Base-by-base conservation (phyloP, 805 yeast species). In the Grigorovia yakushimaensis region DNA sequence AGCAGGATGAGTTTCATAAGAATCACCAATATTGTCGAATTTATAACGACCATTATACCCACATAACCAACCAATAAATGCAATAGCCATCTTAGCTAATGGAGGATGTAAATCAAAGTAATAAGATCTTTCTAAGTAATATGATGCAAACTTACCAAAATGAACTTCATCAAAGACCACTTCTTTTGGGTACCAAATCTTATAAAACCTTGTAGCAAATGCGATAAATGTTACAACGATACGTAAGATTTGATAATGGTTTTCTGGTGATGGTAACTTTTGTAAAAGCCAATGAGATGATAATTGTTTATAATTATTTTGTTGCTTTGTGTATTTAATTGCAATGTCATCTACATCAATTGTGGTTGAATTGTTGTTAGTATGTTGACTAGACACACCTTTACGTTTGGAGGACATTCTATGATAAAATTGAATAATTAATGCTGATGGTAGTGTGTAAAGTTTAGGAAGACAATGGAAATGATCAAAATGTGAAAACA, bases 61-160 rank as follows among this genome's bases (percentile, higher is more conserved):
- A 45, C 83, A 79, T 21, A 93, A 58, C 73, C 82, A 88, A 40
- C 98, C 99, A 38, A 83, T 87, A 49, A 81, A 74, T 0, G 98
- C 98, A 67, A 91, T 87, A 55, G 89, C 73, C 64, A 93, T 73
- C 65, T 93, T 93, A 47, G 96, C 98, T 66, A 93, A 87, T 20
- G 99, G 99, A 9, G 99, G 99, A 68, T 93, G 99, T 45, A 93
- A 79, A 68, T 93, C 99, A 60, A 93, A 93, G 66, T 88, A 93
- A 66, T 86, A 93, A 0, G 96, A 84, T 52, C 96, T 76, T 66
- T 91, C 85, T 50, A 91, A 69, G 66, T 91, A 91, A 67, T 84
- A 83, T 1, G 88, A 78, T 7, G 91, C 91, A 64, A 84, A 84
- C 58, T 84, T 84, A 36, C 95, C 95, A 58, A 85, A 85, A 64